These are phyloP conservation scores for Taxillus chinensis DNA, from an alignment of 164 flowering plant species.

Conservation along the genomic window DNA sequence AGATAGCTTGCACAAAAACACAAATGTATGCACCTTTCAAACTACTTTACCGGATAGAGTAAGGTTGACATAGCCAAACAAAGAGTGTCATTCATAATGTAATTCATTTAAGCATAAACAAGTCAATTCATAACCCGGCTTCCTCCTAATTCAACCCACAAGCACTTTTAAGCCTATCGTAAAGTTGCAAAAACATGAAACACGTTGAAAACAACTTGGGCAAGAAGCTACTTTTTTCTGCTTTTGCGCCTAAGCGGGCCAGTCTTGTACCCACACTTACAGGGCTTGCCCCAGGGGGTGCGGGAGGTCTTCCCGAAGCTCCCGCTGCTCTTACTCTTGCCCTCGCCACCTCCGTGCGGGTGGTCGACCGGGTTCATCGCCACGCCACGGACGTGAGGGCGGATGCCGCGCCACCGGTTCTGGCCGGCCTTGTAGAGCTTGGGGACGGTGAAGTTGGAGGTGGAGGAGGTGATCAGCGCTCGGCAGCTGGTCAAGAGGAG, in stretches of 20 bases:
- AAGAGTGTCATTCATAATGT: no score
- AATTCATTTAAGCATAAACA: no score
- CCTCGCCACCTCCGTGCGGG: conserved; percentile 68
- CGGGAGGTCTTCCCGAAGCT: conserved; percentile 23
- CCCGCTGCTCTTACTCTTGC: conserved; percentile 43
- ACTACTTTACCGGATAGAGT: no score
- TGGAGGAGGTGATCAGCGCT: conserved; percentile 37
- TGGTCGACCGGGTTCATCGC: conserved; percentile 60
- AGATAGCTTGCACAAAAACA: no score
- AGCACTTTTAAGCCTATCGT: no score
- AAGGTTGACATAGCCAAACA: no score
- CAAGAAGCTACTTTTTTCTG: no score
- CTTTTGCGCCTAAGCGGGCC: conserved; percentile 23
- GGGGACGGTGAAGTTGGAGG: conserved; percentile 25
- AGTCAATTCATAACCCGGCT: no score
- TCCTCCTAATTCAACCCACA: no score
- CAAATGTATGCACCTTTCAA: no score
- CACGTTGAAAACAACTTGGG: no score
- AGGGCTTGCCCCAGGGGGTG: conserved; percentile 57
- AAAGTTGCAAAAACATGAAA: no score
- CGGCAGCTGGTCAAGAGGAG: conserved; percentile 29
- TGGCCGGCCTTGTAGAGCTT: conserved; percentile 49
- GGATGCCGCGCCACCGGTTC: conserved; percentile 38
- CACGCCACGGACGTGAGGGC: conserved; percentile 48
- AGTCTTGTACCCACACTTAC: conserved; percentile 31